Conservation (phyloP, 768 basidiomycete genomes). For the Hericium rajendrae region DNA sequence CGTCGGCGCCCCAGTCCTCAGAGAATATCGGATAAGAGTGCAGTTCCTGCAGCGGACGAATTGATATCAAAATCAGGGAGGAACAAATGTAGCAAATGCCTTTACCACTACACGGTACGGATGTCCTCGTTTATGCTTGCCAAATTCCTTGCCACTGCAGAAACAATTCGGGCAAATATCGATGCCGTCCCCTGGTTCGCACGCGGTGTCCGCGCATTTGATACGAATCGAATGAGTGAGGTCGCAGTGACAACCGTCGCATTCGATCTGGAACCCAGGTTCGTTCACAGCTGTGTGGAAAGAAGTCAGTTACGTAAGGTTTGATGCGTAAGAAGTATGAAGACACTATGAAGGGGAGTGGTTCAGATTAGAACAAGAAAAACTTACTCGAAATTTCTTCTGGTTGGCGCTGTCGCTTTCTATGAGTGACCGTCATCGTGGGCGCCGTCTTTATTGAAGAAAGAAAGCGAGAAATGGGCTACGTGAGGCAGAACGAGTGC, state of each 20-base stretch:
- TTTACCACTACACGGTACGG: conserved; percentile 85
- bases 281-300: conserved; percentile 54
- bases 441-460: neutral
- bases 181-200: conserved; percentile 69
- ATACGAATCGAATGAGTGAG: conserved; percentile 95
- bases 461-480: neutral
- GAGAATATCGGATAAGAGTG: conserved; percentile 95
- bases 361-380: conserved; percentile 6
- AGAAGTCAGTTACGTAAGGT: conserved; percentile 18
- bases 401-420: conserved; percentile 52
- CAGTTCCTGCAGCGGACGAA: conserved; percentile 52
- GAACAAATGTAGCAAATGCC: conserved; percentile 1
- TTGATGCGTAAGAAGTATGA: conserved; percentile 19
- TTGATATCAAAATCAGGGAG: conserved; percentile 5
- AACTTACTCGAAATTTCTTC: conserved; percentile 56
- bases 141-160: conserved; percentile 84
- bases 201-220: conserved; percentile 82
- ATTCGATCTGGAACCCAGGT: conserved; percentile 74
- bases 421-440: conserved; percentile 56
- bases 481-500: no score
- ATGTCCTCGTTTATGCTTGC: conserved; percentile 76
- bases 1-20: conserved; percentile 96
- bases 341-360: conserved; percentile 7
- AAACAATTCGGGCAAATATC: conserved; percentile 93
- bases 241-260: conserved; percentile 78